These are phyloP conservation scores for Pythium folliculosum DNA, from an alignment of 352 stramenopile species.

Conservation along the genomic window DNA sequence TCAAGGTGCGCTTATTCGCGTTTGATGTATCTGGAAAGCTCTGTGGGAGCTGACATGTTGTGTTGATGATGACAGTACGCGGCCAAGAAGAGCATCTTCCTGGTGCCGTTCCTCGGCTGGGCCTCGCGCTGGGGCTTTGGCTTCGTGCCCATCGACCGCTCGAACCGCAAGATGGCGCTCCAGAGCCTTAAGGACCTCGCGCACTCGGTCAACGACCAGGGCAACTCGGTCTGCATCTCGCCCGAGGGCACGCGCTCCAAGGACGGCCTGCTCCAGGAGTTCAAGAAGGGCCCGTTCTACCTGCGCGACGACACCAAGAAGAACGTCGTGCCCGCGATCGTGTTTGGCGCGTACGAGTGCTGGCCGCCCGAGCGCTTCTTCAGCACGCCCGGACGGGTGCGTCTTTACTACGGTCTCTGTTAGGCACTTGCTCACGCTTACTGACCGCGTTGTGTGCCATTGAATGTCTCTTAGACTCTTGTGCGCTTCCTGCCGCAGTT, in stretches of 20 bases:
- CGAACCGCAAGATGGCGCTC: constrained; percentile 57
- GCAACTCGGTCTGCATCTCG: constrained; percentile 81
- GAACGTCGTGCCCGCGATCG: constrained; percentile 72
- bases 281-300: constrained; percentile 89
- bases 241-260: constrained; percentile 85
- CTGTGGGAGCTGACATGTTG: background rate
- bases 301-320: constrained; percentile 82
- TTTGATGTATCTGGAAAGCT: background rate
- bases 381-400: constrained; percentile 66
- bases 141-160: constrained; percentile 81
- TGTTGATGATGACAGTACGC: constrained; percentile 45
- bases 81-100: constrained; percentile 84
- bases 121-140: constrained; percentile 70
- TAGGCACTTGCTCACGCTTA: background rate
- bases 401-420: background rate
- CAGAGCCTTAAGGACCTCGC: constrained; percentile 74
- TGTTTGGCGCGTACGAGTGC: constrained; percentile 82
- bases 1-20: constrained; percentile 50
- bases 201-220: constrained; percentile 63
- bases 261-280: constrained; percentile 79
- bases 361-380: constrained; percentile 79
- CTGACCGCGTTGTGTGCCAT: background rate
- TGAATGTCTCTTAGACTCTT: constrained; percentile 36
- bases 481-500: constrained; percentile 80
- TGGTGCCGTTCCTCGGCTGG: constrained; percentile 81